Evolutionary conservation across 176 grass and related monocot genomes (phyloP), one percentile per base, ranked within the genome.

Genomic region (Urochloa ruziziensis): DNA sequence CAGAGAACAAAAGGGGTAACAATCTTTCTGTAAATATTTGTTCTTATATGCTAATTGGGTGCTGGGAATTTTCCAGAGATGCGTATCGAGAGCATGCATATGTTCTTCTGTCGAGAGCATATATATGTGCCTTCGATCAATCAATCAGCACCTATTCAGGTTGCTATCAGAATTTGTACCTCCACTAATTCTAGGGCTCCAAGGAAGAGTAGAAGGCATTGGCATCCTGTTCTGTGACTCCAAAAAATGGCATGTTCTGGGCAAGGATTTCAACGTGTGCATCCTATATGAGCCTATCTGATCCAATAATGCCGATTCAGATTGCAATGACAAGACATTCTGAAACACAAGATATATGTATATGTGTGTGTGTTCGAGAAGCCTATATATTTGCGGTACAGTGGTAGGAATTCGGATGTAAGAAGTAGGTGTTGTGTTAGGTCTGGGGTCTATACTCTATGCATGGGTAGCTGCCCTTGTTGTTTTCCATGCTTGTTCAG

Each of bases 381-480:
- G 4, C 48, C 74, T 67, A 66, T 66, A 6, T 71, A 5, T 77
- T 85, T 76, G 71, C 34, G 59, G 47, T 74, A 77, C 46, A 33
- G 65, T 75, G 28, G 65, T 62, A 82, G 35, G 65, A 78, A 73
- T 80, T 58, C n/a, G 78, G 65, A 82, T 72, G 66, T 46, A 77
- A 63, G 37, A 48, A 49, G 66, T 73, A 48, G 83, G 79, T 82
- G 73, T 21, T 40, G 43, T 78, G 88, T 86, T 90, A 66, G 83
- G 83, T 82, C 65, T 3, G 11, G 77, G 28, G 88, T 78, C 78
- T 90, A 37, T 77, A 82, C 68, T 78, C 83, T 90, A 82, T 28
- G 36, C 82, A 74, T 35, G 28, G 77, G 80, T 53, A 71, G 74
- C 48, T 82, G 34, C 62, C 62, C 56, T 64, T 67, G 61, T 48